Conservation (phyloP, 192 early-diverging fungal species). For the Gryganskiella cystojenkinii region DNA sequence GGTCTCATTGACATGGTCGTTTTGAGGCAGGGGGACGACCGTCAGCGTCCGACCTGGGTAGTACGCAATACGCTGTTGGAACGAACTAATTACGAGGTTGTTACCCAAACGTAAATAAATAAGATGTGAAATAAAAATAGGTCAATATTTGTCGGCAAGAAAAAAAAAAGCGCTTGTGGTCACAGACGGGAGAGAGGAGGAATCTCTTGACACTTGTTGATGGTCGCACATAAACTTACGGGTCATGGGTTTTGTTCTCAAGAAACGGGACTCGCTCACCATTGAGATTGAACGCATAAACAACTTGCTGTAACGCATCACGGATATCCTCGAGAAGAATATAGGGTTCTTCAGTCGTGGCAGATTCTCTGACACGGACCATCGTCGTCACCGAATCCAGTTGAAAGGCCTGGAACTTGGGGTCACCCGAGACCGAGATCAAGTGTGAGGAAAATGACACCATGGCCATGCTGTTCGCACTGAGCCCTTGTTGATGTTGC, state of each 20-base stretch:
- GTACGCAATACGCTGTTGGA: slow-evolving; percentile 24
- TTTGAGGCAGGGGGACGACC: neutral
- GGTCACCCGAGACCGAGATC: no score
- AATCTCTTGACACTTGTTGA: neutral
- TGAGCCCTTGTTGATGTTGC: no score
- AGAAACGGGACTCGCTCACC: slow-evolving; percentile 31
- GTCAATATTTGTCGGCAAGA: neutral
- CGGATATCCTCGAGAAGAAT: slow-evolving; percentile 35
- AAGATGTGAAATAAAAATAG: neutral
- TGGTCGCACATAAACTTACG: neutral
- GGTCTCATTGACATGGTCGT: neutral
- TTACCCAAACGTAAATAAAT: neutral
- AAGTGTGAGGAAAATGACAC: no score
- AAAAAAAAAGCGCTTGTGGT: neutral
- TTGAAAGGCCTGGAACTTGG: slow-evolving; percentile 6
- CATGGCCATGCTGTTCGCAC: no score
- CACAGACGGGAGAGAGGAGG: no score
- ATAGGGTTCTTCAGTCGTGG: slow-evolving; percentile 6
- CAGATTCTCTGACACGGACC: slow-evolving; percentile 3
- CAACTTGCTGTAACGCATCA: slow-evolving; percentile 25
- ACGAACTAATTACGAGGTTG: slow-evolving; percentile 7
- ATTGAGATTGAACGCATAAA: slow-evolving; percentile 19
- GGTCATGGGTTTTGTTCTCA: slow-evolving; percentile 16
- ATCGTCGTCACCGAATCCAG: slow-evolving; percentile 15
- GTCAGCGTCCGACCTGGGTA: slow-evolving; percentile 25